Conservation (phyloP, 2,329 filamentous ascomycete species). For the Harringtonia aguacate region DNA sequence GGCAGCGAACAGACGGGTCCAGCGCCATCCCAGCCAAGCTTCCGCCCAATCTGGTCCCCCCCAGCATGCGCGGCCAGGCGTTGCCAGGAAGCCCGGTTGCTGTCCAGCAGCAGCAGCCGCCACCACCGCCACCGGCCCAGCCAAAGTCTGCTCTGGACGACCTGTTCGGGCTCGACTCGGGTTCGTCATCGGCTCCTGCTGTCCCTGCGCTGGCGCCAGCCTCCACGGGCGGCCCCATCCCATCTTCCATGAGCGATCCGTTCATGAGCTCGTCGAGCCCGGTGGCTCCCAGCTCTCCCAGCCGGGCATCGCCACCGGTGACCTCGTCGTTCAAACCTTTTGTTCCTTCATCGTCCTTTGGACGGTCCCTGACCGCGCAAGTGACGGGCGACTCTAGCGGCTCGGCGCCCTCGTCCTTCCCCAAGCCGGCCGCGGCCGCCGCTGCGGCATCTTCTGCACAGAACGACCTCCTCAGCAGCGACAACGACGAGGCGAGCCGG, state of each 20-base stretch:
- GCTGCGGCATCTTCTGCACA: slow-evolving; percentile 20
- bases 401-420: slow-evolving; percentile 30
- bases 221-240: slow-evolving; percentile 22
- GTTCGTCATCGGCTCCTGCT: slow-evolving; percentile 35
- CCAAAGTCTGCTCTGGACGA: slow-evolving; percentile 73
- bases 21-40: slow-evolving; percentile 62
- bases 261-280: slow-evolving; percentile 43
- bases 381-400: slow-evolving; percentile 54
- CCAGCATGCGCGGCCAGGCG: slow-evolving; percentile 62
- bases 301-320: slow-evolving; percentile 32
- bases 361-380: slow-evolving; percentile 68
- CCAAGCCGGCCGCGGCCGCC: slow-evolving; percentile 18
- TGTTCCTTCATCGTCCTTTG: slow-evolving; percentile 84
- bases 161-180: slow-evolving; percentile 81
- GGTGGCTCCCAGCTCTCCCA: slow-evolving; percentile 41
- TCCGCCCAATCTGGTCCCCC: slow-evolving; percentile 73
- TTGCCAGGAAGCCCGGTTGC: slow-evolving; percentile 35
- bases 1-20: slow-evolving; percentile 54
- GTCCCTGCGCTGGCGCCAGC: slow-evolving; percentile 6
- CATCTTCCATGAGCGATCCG: slow-evolving; percentile 56
- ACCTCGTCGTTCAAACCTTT: slow-evolving; percentile 71
- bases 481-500: slow-evolving; percentile 81
- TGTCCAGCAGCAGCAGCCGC: slow-evolving; percentile 30
- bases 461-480: slow-evolving; percentile 85
- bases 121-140: slow-evolving; percentile 24